These are phyloP conservation scores for Wickerhamiella musiphila DNA, from an alignment of 805 yeast species.

Conservation along the genomic window DNA sequence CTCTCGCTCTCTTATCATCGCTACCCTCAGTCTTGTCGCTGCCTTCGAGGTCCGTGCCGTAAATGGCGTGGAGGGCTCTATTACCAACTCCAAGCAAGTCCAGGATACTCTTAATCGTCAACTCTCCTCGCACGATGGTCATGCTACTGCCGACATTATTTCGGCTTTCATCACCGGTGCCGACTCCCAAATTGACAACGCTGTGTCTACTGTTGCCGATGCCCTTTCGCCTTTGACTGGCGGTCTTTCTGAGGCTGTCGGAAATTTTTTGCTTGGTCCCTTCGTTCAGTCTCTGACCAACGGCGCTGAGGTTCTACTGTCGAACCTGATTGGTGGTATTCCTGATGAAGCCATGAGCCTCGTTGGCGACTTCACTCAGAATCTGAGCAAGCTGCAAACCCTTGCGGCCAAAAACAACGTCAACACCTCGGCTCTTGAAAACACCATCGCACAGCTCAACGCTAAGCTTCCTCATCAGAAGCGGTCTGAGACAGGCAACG, in stretches of 20 bases:
- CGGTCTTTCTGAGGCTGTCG: constrained; percentile 10
- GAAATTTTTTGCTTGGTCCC: constrained; percentile 15
- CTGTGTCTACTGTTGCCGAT: constrained; percentile 7
- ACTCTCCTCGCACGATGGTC: constrained; percentile 11
- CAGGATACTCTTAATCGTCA: constrained; percentile 11
- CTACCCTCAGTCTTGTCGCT: constrained; percentile 4
- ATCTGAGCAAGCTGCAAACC: neutral
- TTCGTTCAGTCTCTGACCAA: constrained; percentile 19
- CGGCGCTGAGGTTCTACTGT: constrained; percentile 18
- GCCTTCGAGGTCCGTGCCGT: neutral
- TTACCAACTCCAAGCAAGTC: constrained; percentile 11
- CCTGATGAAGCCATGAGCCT: too few species aligned
- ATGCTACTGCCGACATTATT: constrained; percentile 12
- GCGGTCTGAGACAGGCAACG: neutral
- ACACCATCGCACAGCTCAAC: constrained; percentile 1
- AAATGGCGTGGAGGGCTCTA: constrained; percentile 9
- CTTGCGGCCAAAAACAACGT: constrained; percentile 10
- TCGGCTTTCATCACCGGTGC: constrained; percentile 14
- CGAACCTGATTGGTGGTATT: constrained; percentile 14
- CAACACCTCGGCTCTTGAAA: constrained; percentile 3
- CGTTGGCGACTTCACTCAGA: constrained; percentile 8
- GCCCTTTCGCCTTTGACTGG: constrained; percentile 6
- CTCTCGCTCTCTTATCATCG: constrained; percentile 5
- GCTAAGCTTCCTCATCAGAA: neutral
- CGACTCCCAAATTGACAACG: constrained; percentile 19